Evolutionary conservation across 2,329 filamentous ascomycete genomes (phyloP).

Genomic region (Akanthomyces uredinophilus): DNA sequence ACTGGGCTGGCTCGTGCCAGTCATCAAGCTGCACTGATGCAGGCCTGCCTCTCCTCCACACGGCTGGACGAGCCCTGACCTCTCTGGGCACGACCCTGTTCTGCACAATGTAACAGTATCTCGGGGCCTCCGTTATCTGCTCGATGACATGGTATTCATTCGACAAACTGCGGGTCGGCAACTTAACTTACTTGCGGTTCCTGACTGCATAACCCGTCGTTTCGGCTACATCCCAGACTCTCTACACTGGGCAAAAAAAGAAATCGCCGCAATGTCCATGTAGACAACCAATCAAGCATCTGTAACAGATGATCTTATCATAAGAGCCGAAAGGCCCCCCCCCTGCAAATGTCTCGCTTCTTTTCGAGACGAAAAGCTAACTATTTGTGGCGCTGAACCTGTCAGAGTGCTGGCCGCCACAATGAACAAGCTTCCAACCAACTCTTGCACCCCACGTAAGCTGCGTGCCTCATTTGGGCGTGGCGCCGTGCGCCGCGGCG

Average conservation of each 20-base stretch:
- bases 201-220: neutral
- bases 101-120: neutral
- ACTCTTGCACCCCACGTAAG: neutral
- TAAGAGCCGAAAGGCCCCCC: neutral
- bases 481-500: neutral
- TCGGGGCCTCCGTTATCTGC: constrained; percentile 1
- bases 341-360: neutral
- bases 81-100: neutral
- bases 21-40: too few relatives aligned
- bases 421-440: neutral
- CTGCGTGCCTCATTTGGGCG: constrained; percentile 2
- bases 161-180: neutral
- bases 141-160: neutral
- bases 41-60: neutral
- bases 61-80: neutral
- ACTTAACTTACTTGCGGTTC: neutral
- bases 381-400: neutral
- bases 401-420: neutral
- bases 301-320: constrained; percentile 1
- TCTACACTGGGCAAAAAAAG: neutral
- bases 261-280: too few relatives aligned
- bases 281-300: neutral
- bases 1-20: too few relatives aligned
- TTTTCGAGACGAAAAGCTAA: too few relatives aligned
- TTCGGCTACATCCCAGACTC: neutral